A percentile compares a stretch with the other conserved stretches of the same genome.
These are phyloP conservation scores for Gryganskiella cystojenkinii DNA, from an alignment of 192 early-diverging fungal species.

Conservation along the genomic window DNA sequence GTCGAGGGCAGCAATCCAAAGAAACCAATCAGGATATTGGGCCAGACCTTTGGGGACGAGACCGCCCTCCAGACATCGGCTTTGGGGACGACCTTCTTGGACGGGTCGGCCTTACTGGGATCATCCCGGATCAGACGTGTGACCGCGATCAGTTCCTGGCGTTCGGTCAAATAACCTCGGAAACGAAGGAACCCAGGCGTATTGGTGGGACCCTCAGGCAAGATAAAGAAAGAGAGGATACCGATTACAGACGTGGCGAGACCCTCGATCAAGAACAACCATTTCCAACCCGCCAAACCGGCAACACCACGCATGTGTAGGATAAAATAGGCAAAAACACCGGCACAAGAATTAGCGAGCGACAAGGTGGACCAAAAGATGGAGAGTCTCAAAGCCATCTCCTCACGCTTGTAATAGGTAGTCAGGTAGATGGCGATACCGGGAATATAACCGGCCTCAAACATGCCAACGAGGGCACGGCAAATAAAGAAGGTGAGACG, in stretches of 20 bases:
- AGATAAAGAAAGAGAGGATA: conserved; percentile 62
- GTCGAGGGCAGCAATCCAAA: conserved; percentile 44
- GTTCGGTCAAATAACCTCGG: conserved; percentile 62
- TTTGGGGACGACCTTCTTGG: conserved; percentile 45
- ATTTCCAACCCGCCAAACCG: conserved; percentile 72
- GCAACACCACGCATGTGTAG: conserved; percentile 62
- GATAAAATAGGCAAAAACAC: conserved; percentile 67
- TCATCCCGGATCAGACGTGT: conserved; percentile 72
- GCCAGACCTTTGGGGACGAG: conserved; percentile 37
- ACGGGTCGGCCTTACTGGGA: conserved; percentile 58
- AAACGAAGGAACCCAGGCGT: conserved; percentile 50
- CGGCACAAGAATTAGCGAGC: conserved; percentile 62
- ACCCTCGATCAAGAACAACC: conserved; percentile 75
- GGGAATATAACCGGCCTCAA: conserved; percentile 64
- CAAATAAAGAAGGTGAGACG: conserved; percentile 54
- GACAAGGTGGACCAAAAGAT: conserved; percentile 64
- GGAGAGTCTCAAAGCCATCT: conserved; percentile 59
- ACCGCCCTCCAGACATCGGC: conserved; percentile 37
- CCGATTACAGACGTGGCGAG: conserved; percentile 62
- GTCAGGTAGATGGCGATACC: conserved; percentile 63
- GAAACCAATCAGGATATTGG: conserved; percentile 53
- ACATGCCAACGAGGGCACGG: conserved; percentile 62
- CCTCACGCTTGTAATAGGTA: conserved; percentile 60
- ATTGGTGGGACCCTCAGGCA: conserved; percentile 60
- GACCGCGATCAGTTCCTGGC: conserved; percentile 64